These are phyloP conservation scores for Leptographium galeiforme DNA, from an alignment of 2,329 filamentous ascomycete species.

Conservation along the genomic window DNA sequence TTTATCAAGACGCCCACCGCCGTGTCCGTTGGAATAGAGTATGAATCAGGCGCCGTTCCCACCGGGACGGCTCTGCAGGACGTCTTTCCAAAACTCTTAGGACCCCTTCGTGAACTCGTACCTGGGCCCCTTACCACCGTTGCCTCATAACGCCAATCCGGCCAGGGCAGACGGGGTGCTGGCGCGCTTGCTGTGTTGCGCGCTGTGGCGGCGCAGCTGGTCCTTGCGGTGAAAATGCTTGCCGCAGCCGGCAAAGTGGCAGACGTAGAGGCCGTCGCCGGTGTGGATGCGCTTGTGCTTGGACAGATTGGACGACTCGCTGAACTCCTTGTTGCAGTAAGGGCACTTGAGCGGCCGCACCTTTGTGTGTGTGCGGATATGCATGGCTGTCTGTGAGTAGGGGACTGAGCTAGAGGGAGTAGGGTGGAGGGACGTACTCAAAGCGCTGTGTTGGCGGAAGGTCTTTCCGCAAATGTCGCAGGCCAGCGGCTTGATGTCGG, in stretches of 20 bases:
- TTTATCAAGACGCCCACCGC: too few relatives aligned
- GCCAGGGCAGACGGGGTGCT: background rate
- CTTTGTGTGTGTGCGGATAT: constrained; percentile 52
- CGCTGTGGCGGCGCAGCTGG: constrained; percentile 43
- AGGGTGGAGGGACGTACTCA: constrained; percentile 43
- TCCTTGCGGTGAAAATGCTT: constrained; percentile 47
- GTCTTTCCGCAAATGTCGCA: constrained; percentile 43
- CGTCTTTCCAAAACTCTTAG: too few relatives aligned
- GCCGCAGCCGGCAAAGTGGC: constrained; percentile 32
- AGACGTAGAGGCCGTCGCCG: constrained; percentile 35
- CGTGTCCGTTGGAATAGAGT: too few relatives aligned
- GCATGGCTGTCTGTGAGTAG: constrained; percentile 38
- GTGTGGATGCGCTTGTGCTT: constrained; percentile 52
- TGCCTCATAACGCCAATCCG: background rate
- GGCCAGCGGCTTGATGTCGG: constrained; percentile 48
- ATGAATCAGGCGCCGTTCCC: too few relatives aligned
- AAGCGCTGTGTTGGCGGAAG: constrained; percentile 54
- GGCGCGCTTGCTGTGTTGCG: constrained; percentile 17
- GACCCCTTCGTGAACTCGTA: too few relatives aligned
- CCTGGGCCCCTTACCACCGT: background rate
- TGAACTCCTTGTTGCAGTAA: constrained; percentile 44
- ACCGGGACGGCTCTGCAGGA: too few relatives aligned
- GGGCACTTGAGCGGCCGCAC: constrained; percentile 48
- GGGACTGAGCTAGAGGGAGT: background rate
- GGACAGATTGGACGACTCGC: constrained; percentile 52